Percentiles rank a stretch among this genome's conserved stretches.
phyloP scores from a whole-genome alignment of 2,329 filamentous ascomycete genomes.

The Knufia petricola region DNA sequence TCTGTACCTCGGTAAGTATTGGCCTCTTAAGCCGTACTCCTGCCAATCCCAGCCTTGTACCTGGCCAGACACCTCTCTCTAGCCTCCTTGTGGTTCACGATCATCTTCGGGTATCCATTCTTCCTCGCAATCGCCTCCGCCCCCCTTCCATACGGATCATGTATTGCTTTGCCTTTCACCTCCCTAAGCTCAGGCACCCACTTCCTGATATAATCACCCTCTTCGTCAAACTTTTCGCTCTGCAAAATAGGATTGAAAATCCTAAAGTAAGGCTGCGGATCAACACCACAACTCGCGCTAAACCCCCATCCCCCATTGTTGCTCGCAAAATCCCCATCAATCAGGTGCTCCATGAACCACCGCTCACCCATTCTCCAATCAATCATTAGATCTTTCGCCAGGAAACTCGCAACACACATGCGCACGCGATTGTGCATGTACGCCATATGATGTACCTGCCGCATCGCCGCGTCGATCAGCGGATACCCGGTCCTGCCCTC shows the following conservation, averaged over 20 bases:
- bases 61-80: slow-evolving; percentile 57
- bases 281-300: slow-evolving; percentile 59
- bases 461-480: slow-evolving; percentile 79
- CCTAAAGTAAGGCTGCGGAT: slow-evolving; percentile 82
- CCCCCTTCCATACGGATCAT: slow-evolving; percentile 67
- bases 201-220: slow-evolving; percentile 69
- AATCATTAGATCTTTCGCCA: slow-evolving; percentile 68
- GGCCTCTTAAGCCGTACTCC: slow-evolving; percentile 41
- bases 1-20: no score
- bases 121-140: slow-evolving; percentile 50
- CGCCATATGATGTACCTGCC: slow-evolving; percentile 57
- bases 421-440: slow-evolving; percentile 82
- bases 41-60: slow-evolving; percentile 58
- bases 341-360: slow-evolving; percentile 71
- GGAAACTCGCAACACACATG: slow-evolving; percentile 74
- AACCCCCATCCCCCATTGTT: slow-evolving; percentile 68
- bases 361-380: slow-evolving; percentile 77
- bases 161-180: slow-evolving; percentile 49
- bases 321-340: slow-evolving; percentile 70
- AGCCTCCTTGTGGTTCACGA: slow-evolving; percentile 63
- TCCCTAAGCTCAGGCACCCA: slow-evolving; percentile 69
- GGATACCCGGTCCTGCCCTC: slow-evolving; percentile 68
- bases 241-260: slow-evolving; percentile 82
- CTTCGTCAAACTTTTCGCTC: slow-evolving; percentile 73
- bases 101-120: slow-evolving; percentile 61